Evolutionary conservation across 768 basidiomycete genomes (phyloP).

Genomic region (Nidularia sp.): DNA sequence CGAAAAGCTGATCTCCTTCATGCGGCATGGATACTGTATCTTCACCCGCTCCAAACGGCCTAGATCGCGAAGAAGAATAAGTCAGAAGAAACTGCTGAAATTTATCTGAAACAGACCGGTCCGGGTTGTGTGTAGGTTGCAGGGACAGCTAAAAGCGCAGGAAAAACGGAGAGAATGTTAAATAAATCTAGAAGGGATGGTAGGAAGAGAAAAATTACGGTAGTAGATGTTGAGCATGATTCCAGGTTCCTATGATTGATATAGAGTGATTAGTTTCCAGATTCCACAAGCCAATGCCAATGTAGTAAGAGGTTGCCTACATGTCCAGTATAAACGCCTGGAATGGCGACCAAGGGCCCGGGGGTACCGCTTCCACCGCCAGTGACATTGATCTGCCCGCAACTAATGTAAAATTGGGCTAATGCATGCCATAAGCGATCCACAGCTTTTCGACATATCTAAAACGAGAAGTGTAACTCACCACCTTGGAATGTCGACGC

Average conservation of each 20-base stretch:
- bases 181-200: too few relatives aligned
- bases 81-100: neutral
- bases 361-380: conserved; percentile 12
- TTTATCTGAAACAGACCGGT: conserved; percentile 3
- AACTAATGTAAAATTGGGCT: conserved; percentile 15
- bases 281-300: neutral
- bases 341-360: conserved; percentile 11
- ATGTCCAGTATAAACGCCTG: conserved; percentile 9
- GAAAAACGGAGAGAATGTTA: neutral
- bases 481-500: conserved; percentile 36
- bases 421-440: neutral
- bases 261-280: neutral
- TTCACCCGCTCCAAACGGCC: conserved; percentile 7
- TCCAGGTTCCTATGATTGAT: conserved; percentile 4
- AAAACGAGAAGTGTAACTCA: conserved; percentile 4
- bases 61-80: neutral
- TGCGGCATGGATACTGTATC: neutral
- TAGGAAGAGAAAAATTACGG: neutral
- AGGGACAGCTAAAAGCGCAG: conserved; percentile 1
- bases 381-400: conserved; percentile 14
- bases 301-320: neutral
- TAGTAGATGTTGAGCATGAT: conserved; percentile 10
- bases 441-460: neutral
- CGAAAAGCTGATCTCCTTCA: neutral
- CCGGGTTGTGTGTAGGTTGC: conserved; percentile 7